These are phyloP conservation scores for Pseudocercospora fuligena DNA, from an alignment of 2,329 filamentous ascomycete genomes.

Conservation along the genomic window DNA sequence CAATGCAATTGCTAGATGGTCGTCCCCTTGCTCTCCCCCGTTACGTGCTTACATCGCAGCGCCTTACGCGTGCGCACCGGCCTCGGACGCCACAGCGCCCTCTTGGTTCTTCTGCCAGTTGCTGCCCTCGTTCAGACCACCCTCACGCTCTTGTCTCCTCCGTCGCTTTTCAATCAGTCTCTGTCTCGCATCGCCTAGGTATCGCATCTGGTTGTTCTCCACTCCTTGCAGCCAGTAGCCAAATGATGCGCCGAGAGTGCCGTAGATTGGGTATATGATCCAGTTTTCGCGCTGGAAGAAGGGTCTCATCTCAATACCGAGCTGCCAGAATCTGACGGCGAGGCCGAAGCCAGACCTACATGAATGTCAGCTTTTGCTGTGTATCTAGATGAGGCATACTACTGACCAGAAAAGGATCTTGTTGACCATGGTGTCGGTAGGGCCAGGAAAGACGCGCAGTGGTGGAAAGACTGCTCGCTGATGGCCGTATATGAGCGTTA, in stretches of 20 bases:
- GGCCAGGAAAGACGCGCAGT: background rate
- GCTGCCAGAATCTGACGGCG: conserved; percentile 90
- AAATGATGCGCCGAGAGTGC: conserved; percentile 82
- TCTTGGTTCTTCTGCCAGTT: conserved; percentile 41
- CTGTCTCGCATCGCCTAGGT: conserved; percentile 79
- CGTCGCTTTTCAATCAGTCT: conserved; percentile 86
- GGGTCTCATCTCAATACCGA: conserved; percentile 97
- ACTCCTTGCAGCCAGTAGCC: conserved; percentile 97
- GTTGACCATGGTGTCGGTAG: conserved; percentile 50
- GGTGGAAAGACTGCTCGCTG: background rate
- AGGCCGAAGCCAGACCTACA: conserved; percentile 65
- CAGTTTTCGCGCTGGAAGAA: conserved; percentile 83
- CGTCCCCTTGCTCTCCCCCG: conserved; percentile 27
- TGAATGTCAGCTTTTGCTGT: conserved; percentile 11
- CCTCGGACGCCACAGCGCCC: conserved; percentile 34
- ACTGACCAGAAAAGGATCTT: conserved; percentile 83
- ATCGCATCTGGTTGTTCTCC: conserved; percentile 77
- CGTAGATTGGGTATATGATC: conserved; percentile 92
- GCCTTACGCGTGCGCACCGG: conserved; percentile 5
- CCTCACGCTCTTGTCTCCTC: conserved; percentile 71
- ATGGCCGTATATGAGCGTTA: background rate
- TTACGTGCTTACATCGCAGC: conserved; percentile 7
- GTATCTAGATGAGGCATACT: conserved; percentile 57
- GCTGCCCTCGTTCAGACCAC: conserved; percentile 40
- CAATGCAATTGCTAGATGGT: conserved; percentile 1